A percentile compares a stretch with the other conserved stretches of the same genome.
These are phyloP conservation scores for Aspergillus chevalieri DNA, from an alignment of 2,329 filamentous ascomycete genomes.

Conservation along the genomic window DNA sequence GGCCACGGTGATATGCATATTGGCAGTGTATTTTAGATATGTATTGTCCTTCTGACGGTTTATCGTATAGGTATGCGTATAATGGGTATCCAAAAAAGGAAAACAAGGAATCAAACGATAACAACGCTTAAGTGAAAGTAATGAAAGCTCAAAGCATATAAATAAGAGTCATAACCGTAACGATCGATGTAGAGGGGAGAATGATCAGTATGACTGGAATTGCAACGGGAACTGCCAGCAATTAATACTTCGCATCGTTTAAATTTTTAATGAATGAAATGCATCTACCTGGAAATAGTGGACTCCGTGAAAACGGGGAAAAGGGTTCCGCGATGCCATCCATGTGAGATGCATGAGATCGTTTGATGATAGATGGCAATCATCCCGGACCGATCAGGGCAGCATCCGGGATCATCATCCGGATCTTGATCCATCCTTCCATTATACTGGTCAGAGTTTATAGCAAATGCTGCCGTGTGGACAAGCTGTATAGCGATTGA, in stretches of 20 bases:
- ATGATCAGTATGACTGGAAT: too few relatives aligned
- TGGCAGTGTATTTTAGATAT: slow-evolving; percentile 1
- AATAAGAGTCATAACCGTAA: too few relatives aligned
- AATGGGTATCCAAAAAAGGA: neutral
- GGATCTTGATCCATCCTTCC: neutral
- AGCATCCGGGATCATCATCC: neutral
- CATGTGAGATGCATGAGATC: neutral
- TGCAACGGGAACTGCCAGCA: neutral
- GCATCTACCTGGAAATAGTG: neutral
- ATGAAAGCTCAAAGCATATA: too few relatives aligned
- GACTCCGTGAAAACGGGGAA: neutral
- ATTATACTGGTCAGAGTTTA: neutral
- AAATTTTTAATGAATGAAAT: neutral
- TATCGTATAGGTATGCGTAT: neutral
- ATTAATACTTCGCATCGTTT: neutral
- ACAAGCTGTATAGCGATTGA: too few relatives aligned
- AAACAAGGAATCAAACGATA: too few relatives aligned
- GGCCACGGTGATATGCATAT: slow-evolving; percentile 9
- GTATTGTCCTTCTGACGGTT: neutral
- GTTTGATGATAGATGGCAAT: neutral
- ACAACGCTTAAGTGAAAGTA: too few relatives aligned
- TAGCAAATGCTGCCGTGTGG: too few relatives aligned
- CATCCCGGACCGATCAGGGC: neutral
- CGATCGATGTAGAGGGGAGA: too few relatives aligned
- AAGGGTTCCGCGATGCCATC: neutral